Base-by-base conservation (phyloP, 176 grass and related monocot genomes). In the Lolium multiflorum region DNA sequence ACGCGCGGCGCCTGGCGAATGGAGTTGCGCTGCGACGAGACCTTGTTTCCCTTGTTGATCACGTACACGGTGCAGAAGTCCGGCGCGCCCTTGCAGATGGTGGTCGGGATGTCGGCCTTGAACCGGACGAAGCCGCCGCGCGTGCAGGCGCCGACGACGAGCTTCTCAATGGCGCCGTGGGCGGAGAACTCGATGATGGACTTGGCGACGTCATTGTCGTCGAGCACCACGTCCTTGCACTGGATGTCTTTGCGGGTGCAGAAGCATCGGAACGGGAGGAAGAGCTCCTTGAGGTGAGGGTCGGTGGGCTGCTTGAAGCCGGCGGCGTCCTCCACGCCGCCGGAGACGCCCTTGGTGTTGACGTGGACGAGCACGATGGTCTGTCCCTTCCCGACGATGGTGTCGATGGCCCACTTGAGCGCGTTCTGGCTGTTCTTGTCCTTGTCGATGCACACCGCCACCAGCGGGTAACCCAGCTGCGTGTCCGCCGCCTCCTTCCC, bases 21-120 rank as follows among this genome's bases (percentile, higher is more conserved):
- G 24, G 96, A 67, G 47, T 86, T 84, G 31, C 92, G 86, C 81
- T 73, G n/a, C 15, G 81, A 85, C 6, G 88, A 81, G 0, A 91
- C 88, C 86, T 98, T 98, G 9, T 96, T 98, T 2, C 94, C 90
- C 87, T 96, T 98, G 80, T 81, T 88, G 47, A 98, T 84, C 13
- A 94, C 18, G 79, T 94, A 92, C 31, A 98, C 92, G 0, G 88
- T 92, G 90, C 93, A 98, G 83, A 92, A 98, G 83, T 96, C 93
- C 5, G 96, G 88, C 1, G 88, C 91, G 76, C 84, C 86, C 88
- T 98, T 98, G 72, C 86, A 86, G 76, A 98, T 85, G 49, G 59
- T 89, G 9, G 77, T 84, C 9, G 93, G 83, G 55, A 92, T 78
- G 85, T 98, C 96, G 24, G 90, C 91, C 86, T 88, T 98, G 87